Evolutionary conservation across 306 rosid genomes (phyloP).

Genomic region (Mimosa pudica): DNA sequence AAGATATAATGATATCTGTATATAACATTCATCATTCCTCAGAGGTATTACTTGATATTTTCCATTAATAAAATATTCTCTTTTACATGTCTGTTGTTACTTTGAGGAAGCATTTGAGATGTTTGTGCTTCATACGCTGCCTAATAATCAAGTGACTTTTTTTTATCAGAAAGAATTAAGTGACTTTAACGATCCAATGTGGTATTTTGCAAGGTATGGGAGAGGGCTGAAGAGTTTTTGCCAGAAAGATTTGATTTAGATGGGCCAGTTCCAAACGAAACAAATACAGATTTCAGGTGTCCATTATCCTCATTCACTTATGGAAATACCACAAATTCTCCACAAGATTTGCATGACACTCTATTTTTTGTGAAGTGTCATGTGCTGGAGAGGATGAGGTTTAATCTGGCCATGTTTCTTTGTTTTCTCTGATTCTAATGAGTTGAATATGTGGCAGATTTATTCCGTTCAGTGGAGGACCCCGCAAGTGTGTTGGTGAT

Average conservation of each 20-base stretch:
- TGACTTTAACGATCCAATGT: not conserved
- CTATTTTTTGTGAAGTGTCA: not conserved
- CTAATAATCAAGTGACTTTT: conserved; percentile 2
- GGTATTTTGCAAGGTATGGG: conserved; percentile 75
- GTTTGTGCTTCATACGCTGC: conserved; percentile 9
- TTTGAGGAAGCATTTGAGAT: conserved; percentile 17
- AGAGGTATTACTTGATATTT: conserved; percentile 51
- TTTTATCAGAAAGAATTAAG: too few relatives aligned
- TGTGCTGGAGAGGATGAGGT: not conserved
- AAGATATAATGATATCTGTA: conserved; percentile 96
- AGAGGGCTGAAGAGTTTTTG: conserved; percentile 85
- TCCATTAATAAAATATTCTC: not conserved
- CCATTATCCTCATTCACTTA: not conserved
- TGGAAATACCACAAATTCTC: not conserved
- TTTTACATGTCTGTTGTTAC: conserved; percentile 20
- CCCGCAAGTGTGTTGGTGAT: conserved; percentile 96
- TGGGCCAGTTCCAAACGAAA: conserved; percentile 82
- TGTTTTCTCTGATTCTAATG: conserved; percentile 30
- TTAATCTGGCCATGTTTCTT: conserved; percentile 14
- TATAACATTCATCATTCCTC: conserved; percentile 91
- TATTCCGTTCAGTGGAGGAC: conserved; percentile 97
- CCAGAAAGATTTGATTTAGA: conserved; percentile 90
- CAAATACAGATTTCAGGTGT: conserved; percentile 89
- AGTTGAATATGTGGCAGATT: conserved; percentile 58
- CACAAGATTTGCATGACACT: too few relatives aligned